These are phyloP conservation scores for Colletotrichum tropicale DNA, from an alignment of 2,329 filamentous ascomycete species.

Conservation along the genomic window DNA sequence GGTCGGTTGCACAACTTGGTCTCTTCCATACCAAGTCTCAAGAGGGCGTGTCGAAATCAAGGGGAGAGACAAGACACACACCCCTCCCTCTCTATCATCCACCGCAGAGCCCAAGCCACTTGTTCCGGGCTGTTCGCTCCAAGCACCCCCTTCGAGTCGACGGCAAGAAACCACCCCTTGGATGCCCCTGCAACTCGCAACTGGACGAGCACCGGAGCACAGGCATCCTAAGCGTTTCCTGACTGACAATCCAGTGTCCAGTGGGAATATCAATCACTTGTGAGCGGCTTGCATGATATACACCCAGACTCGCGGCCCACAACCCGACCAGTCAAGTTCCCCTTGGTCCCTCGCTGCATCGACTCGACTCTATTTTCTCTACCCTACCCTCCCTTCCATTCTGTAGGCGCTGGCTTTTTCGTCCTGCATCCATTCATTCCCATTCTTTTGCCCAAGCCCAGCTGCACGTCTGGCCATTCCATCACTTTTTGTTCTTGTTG, in stretches of 20 bases:
- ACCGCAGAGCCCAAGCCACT: conserved; percentile 15
- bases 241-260: conserved; percentile 4
- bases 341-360: conserved; percentile 13
- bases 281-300: conserved; percentile 25
- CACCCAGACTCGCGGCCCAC: conserved; percentile 20
- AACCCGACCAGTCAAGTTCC: conserved; percentile 16
- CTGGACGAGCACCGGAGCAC: conserved; percentile 18
- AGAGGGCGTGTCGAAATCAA: not conserved
- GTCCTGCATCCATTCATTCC: conserved; percentile 29
- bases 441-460: conserved; percentile 15
- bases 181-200: conserved; percentile 13
- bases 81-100: not conserved
- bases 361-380: conserved; percentile 18
- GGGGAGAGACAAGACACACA: not conserved
- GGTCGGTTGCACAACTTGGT: conserved; percentile 10
- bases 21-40: not conserved
- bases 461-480: conserved; percentile 22
- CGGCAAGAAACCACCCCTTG: not conserved
- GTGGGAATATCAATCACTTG: conserved; percentile 17
- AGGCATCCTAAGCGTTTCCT: conserved; percentile 20
- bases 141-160: conserved; percentile 8
- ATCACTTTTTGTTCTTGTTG: conserved; percentile 13
- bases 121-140: conserved; percentile 9
- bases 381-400: conserved; percentile 20
- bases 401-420: conserved; percentile 30